A percentile compares a stretch with the other conserved stretches of the same genome.
phyloP scores from a whole-genome alignment of 169 alveolate species.

The Ichthyophthirius multifiliis region DNA sequence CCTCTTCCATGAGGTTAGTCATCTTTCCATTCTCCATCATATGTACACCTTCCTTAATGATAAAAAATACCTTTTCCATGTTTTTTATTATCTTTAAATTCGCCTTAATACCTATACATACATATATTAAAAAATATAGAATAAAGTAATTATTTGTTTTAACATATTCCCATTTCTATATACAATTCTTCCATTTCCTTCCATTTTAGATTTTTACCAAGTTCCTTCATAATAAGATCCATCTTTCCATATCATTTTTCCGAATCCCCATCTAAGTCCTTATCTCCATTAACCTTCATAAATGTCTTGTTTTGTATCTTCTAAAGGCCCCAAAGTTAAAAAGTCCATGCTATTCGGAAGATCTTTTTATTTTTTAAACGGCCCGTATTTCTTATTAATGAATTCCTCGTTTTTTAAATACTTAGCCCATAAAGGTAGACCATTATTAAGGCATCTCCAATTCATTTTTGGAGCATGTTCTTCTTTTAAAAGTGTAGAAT shows the following conservation, averaged over 20 bases:
- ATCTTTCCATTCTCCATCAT: slow-evolving; percentile 35
- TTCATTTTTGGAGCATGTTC: slow-evolving; percentile 5
- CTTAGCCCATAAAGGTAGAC: neutral
- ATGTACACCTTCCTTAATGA: slow-evolving; percentile 40
- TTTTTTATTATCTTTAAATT: slow-evolving; percentile 48
- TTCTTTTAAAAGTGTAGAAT: neutral
- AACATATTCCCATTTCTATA: slow-evolving; percentile 20
- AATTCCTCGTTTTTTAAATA: neutral
- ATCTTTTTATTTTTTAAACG: neutral
- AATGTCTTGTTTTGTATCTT: neutral
- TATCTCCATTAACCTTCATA: slow-evolving; percentile 10
- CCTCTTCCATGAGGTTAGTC: slow-evolving; percentile 55
- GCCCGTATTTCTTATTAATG: neutral
- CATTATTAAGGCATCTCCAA: neutral
- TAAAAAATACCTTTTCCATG: slow-evolving; percentile 49
- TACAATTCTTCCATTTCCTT: slow-evolving; percentile 15
- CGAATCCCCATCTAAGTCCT: slow-evolving; percentile 16
- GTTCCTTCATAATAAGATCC: slow-evolving; percentile 17
- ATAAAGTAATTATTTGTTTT: neutral
- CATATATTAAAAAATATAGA: neutral
- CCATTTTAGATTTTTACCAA: slow-evolving; percentile 6
- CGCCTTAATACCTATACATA: slow-evolving; percentile 38
- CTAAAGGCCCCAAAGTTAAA: neutral
- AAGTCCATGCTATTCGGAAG: neutral
- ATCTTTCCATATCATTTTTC: slow-evolving; percentile 1